These are phyloP conservation scores for Tylopilus subfusipes DNA, from an alignment of 768 basidiomycete genomes.

Conservation along the genomic window DNA sequence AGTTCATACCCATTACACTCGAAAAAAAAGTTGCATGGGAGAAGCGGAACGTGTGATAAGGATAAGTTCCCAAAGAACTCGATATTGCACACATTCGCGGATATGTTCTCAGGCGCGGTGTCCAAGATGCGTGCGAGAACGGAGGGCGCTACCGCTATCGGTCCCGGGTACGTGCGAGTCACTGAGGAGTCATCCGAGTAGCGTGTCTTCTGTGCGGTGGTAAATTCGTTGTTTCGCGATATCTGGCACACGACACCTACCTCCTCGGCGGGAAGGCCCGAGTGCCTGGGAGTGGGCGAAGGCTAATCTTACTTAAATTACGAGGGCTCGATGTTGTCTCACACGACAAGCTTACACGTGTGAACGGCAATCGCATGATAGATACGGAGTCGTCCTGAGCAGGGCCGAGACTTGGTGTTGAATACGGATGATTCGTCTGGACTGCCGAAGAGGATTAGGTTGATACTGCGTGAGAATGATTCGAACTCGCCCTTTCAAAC, in stretches of 20 bases:
- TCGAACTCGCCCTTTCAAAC: background rate
- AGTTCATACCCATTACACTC: background rate
- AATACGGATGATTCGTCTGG: background rate
- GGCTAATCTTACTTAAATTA: background rate
- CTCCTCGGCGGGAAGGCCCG: background rate
- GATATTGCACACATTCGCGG: background rate
- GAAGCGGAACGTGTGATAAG: background rate
- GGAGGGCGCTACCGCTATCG: background rate
- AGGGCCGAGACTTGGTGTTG: background rate
- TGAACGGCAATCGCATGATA: background rate
- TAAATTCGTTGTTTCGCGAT: background rate
- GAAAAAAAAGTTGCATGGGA: background rate
- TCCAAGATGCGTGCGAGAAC: background rate
- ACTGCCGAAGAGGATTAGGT: background rate
- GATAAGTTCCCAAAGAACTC: background rate
- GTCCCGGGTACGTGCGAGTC: background rate
- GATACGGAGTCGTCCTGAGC: background rate
- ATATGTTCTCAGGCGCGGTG: background rate
- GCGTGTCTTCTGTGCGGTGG: background rate
- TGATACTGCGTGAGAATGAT: background rate
- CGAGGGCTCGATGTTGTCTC: background rate
- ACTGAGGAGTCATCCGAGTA: background rate
- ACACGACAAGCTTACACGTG: constrained; percentile 3
- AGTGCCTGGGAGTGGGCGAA: background rate
- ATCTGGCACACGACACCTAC: background rate